These are phyloP conservation scores for Centrapalus pauciflorus DNA, from an alignment of 129 eudicot genomes.

Conservation along the genomic window DNA sequence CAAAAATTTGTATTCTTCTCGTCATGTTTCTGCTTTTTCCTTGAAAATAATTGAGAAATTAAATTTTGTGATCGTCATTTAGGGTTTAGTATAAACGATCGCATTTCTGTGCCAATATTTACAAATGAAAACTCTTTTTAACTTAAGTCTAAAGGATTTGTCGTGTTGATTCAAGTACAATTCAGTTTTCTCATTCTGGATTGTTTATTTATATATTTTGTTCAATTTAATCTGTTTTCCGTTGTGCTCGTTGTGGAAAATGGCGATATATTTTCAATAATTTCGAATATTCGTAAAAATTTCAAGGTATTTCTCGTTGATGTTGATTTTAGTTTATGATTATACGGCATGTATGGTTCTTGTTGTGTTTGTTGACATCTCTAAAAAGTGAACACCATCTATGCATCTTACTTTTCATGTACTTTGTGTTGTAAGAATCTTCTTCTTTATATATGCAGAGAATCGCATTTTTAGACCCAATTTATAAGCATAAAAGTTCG, in stretches of 20 bases:
- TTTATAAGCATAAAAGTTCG: neutral
- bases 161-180: neutral
- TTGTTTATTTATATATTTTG: neutral
- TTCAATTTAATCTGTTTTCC: neutral
- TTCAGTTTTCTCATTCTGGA: neutral
- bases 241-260: neutral
- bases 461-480: slow-evolving; percentile 17
- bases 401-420: slow-evolving; percentile 1
- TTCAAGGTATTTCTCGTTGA: neutral
- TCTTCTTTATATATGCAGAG: slow-evolving; percentile 28
- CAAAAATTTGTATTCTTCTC: neutral
- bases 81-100: neutral
- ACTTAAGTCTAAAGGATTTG: neutral
- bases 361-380: slow-evolving; percentile 6
- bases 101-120: neutral
- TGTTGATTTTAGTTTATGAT: neutral
- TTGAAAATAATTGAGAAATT: neutral
- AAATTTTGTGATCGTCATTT: neutral
- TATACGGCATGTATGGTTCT: neutral
- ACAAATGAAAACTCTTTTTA: neutral
- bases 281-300: neutral
- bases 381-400: slow-evolving; percentile 11
- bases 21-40: neutral
- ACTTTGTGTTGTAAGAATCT: slow-evolving; percentile 17
- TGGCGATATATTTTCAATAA: neutral